Conservation (phyloP, 2,329 filamentous ascomycete genomes). For the Herpotrichia juniperi region DNA sequence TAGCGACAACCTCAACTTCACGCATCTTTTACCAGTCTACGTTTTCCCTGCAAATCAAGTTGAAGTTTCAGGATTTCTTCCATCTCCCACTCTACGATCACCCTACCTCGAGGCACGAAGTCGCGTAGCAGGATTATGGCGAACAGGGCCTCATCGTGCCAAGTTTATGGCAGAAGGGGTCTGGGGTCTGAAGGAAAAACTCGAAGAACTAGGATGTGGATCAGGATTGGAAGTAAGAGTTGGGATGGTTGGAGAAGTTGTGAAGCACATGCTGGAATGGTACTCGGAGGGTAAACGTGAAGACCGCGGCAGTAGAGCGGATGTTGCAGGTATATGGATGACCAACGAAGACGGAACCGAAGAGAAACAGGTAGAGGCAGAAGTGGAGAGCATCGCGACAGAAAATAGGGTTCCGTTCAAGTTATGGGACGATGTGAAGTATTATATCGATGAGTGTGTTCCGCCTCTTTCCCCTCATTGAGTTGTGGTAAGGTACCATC, state of each 20-base stretch:
- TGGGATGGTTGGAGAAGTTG: conserved; percentile 65
- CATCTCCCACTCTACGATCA: conserved; percentile 44
- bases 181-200: conserved; percentile 71
- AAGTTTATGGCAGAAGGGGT: conserved; percentile 75
- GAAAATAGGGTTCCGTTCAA: conserved; percentile 64
- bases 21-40: conserved; percentile 70
- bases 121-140: conserved; percentile 70
- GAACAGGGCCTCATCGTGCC: conserved; percentile 73
- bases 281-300: conserved; percentile 30
- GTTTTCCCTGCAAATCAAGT: conserved; percentile 73
- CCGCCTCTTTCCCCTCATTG: not conserved
- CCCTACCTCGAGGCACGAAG: conserved; percentile 75
- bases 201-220: conserved; percentile 65
- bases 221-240: conserved; percentile 64
- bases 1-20: conserved; percentile 28
- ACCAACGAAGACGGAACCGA: conserved; percentile 72
- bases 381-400: conserved; percentile 60
- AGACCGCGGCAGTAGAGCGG: conserved; percentile 31
- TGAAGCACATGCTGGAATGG: conserved; percentile 62
- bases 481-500: not conserved
- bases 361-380: conserved; percentile 68
- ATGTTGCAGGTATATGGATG: conserved; percentile 75
- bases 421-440: conserved; percentile 77
- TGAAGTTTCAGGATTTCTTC: conserved; percentile 76
- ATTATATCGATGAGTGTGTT: conserved; percentile 76